These are phyloP conservation scores for Lentinula sp. DNA, from an alignment of 768 basidiomycete species.

Conservation along the genomic window DNA sequence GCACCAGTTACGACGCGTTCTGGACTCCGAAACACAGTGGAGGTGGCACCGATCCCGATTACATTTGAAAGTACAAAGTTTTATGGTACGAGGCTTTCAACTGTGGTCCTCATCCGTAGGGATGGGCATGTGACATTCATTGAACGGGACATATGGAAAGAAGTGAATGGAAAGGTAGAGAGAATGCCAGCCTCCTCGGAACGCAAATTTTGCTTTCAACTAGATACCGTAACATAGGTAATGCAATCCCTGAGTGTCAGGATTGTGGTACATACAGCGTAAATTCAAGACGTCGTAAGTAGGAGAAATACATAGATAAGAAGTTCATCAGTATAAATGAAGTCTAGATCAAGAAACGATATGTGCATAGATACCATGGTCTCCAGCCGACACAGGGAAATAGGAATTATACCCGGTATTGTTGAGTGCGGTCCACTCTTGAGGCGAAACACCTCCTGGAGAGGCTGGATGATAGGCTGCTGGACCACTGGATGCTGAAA, in stretches of 20 bases:
- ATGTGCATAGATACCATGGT: conserved; percentile 50
- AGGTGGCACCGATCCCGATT: conserved; percentile 44
- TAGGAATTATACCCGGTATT: conserved; percentile 60
- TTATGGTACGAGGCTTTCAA: conserved; percentile 73
- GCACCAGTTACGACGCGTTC: conserved; percentile 40
- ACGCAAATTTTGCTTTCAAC: conserved; percentile 46
- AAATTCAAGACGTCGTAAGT: not conserved
- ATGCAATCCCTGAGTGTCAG: not conserved
- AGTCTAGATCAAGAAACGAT: conserved; percentile 41
- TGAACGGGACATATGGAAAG: conserved; percentile 65
- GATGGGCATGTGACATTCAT: conserved; percentile 55
- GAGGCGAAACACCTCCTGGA: conserved; percentile 42
- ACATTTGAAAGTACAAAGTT: conserved; percentile 18
- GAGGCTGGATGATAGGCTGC: conserved; percentile 31
- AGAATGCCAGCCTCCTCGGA: conserved; percentile 35
- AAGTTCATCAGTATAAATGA: not conserved
- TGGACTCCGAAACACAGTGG: conserved; percentile 57
- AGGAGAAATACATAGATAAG: not conserved
- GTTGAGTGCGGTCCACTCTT: conserved; percentile 58
- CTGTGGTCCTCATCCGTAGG: conserved; percentile 59
- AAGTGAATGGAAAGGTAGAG: conserved; percentile 32
- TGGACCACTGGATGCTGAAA: conserved; percentile 45
- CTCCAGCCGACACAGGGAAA: conserved; percentile 48
- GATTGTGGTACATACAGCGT: not conserved
- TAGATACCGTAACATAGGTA: conserved; percentile 11